Evolutionary conservation across 192 early-diverging fungal species (phyloP).

Genomic region (Paraglomus occultum): DNA sequence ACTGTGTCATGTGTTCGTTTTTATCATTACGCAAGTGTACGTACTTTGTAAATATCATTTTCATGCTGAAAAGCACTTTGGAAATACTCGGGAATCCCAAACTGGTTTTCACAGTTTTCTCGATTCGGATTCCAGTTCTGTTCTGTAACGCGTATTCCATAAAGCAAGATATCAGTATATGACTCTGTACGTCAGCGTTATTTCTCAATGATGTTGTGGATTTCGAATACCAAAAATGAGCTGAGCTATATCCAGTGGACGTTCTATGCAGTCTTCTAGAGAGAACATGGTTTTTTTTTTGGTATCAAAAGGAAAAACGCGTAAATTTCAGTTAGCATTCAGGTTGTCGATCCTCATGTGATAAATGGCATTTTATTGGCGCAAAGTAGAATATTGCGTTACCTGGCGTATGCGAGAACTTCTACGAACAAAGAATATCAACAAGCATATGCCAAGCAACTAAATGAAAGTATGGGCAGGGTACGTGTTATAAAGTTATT

Average conservation of each 20-base stretch:
- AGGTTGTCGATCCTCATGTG: too few species aligned
- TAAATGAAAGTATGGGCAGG: too few species aligned
- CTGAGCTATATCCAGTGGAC: not conserved
- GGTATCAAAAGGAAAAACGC: too few species aligned
- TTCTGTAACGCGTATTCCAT: conserved; percentile 22
- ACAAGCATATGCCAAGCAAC: too few species aligned
- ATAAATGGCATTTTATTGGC: too few species aligned
- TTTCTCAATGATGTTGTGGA: not conserved
- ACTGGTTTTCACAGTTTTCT: conserved; percentile 19
- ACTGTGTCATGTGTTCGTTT: not conserved
- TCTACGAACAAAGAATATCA: too few species aligned
- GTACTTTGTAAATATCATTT: conserved; percentile 35
- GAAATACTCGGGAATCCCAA: conserved; percentile 39
- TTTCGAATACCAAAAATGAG: conserved; percentile 12
- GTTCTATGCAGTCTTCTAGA: not conserved
- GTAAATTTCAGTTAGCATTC: too few species aligned
- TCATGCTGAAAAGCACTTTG: conserved; percentile 33
- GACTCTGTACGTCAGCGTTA: not conserved
- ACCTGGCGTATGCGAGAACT: too few species aligned
- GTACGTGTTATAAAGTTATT: too few species aligned
- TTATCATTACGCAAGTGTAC: not conserved
- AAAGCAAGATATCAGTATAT: not conserved
- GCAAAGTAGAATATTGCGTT: too few species aligned
- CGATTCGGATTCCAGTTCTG: conserved; percentile 32
- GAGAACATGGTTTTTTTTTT: conserved; percentile 8